Evolutionary conservation across 139 green algal genomes (phyloP).

Genomic region (Raphidocelis subcapitata): DNA sequence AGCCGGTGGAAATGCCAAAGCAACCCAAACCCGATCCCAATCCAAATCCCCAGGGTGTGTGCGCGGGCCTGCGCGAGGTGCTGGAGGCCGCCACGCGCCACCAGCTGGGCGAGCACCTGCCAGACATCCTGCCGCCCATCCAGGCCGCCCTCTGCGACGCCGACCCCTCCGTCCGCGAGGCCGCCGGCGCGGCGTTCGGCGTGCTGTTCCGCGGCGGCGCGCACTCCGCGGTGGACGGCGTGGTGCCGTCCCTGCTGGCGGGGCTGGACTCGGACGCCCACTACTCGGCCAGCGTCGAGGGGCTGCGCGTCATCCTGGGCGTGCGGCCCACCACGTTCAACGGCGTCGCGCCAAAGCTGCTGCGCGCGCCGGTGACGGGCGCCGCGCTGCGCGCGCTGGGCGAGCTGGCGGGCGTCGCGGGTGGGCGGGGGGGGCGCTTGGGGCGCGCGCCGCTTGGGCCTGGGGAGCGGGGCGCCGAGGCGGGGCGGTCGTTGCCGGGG

Average conservation of each 20-base stretch:
- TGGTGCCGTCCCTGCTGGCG: slow-evolving; percentile 79
- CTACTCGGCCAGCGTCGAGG: slow-evolving; percentile 70
- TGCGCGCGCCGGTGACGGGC: slow-evolving; percentile 53
- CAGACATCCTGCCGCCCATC: slow-evolving; percentile 77
- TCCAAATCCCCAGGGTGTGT: slow-evolving; percentile 53
- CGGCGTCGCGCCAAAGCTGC: slow-evolving; percentile 77
- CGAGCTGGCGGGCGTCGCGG: slow-evolving; percentile 74
- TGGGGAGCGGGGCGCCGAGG: too few species aligned
- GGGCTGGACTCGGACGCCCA: slow-evolving; percentile 53
- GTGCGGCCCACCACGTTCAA: slow-evolving; percentile 77
- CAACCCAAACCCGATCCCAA: too few species aligned
- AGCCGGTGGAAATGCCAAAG: too few species aligned
- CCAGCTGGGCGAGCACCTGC: slow-evolving; percentile 85
- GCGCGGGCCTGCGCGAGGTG: slow-evolving; percentile 61
- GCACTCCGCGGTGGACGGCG: slow-evolving; percentile 69
- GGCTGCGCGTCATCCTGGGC: slow-evolving; percentile 80
- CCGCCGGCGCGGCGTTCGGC: slow-evolving; percentile 84
- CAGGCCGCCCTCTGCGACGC: slow-evolving; percentile 82
- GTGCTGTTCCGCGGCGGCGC: slow-evolving; percentile 76
- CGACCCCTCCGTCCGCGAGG: slow-evolving; percentile 69
- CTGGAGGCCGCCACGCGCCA: slow-evolving; percentile 76
- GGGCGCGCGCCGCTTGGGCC: too few species aligned
- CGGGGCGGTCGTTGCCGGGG: too few species aligned
- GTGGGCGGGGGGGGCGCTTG: slow-evolving; percentile 5
- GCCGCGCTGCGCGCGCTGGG: slow-evolving; percentile 58